Conservation (phyloP, 495 filamentous ascomycete species). For the Clohesyomyces aquaticus region DNA sequence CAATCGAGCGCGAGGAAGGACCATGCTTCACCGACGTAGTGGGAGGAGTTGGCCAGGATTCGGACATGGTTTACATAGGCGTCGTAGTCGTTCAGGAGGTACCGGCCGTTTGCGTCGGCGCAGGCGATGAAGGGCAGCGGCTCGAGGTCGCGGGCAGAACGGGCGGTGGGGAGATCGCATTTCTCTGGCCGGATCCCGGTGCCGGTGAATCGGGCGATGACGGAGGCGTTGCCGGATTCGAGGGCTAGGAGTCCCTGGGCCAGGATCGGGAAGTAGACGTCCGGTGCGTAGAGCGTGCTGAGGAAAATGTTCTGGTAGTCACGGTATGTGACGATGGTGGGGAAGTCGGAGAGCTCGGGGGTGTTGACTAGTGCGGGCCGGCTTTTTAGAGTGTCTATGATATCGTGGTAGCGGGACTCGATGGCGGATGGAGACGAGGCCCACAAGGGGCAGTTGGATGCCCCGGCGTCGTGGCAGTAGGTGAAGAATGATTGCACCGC, state of each 20-base stretch:
- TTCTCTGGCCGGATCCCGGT: slow-evolving; percentile 15
- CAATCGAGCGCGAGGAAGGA: too few species aligned
- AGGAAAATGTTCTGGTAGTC: slow-evolving; percentile 47
- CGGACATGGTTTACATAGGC: too few species aligned
- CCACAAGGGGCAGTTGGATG: slow-evolving; percentile 49
- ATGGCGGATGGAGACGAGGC: slow-evolving; percentile 49
- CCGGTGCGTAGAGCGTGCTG: slow-evolving; percentile 59
- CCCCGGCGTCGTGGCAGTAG: slow-evolving; percentile 57
- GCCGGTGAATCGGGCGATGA: slow-evolving; percentile 52
- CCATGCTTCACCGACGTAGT: too few species aligned
- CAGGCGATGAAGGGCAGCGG: too few species aligned
- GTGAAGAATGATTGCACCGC: slow-evolving; percentile 58
- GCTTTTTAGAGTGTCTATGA: slow-evolving; percentile 54
- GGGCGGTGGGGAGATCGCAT: too few species aligned
- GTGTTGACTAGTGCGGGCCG: slow-evolving; percentile 50
- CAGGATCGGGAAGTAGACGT: slow-evolving; percentile 59
- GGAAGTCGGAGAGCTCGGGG: slow-evolving; percentile 14
- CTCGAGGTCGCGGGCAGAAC: too few species aligned
- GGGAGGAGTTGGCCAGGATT: too few species aligned
- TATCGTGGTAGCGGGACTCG: slow-evolving; percentile 45
- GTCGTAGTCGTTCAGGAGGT: too few species aligned
- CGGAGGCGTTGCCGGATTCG: slow-evolving; percentile 56
- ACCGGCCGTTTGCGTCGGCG: too few species aligned
- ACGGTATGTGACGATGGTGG: slow-evolving; percentile 40
- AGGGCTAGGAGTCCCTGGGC: slow-evolving; percentile 60